Evolutionary conservation across 106 monocot species (phyloP), one percentile per base, ranked within the genome.

Genomic region (Xerophyta viscosa): DNA sequence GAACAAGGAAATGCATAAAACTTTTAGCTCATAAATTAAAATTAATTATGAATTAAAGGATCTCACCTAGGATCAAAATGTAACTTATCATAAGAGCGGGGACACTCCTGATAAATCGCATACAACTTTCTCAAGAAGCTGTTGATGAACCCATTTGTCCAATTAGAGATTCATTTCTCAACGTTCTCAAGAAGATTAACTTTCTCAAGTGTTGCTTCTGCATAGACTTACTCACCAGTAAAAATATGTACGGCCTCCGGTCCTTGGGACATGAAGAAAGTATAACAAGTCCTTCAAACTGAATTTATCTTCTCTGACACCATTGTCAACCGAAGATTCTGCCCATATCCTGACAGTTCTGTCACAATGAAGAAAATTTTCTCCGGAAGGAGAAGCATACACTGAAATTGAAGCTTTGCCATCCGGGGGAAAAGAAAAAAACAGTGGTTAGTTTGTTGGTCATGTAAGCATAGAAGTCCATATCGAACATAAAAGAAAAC

Each of bases 61-160:
- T 37, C 25, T 14, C 66, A 96, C 94, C 96, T 88, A 37, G 96
- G 96, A 71, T 98, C 72, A 66, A 98, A 89, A 36, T 77, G 89
- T 48, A 98, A 56, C 56, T 79, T 98, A 57, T 98, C 96, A 33
- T 98, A 98, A 22, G 96, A 98, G 23, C 89, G 84, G 41, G 96
- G 88, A 46, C 96, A 98, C 44, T 89, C 89, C 48, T 89, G 79
- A 42, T 57, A 45, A 56, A 28, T 68, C 6, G 48, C 71, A 36
- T 86, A 98, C 46, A 98, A 60, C 52, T 86, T 98, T 68, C 75
- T 85, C 77, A 98, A 69, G 53, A 98, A 98, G 64, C 96, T 98
- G 76, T 20, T n/a, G n/a, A n/a, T n/a, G n/a, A n/a, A n/a, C n/a
- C n/a, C n/a, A n/a, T n/a, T n/a, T n/a, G n/a, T n/a, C n/a, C n/a